A percentile compares a stretch with the other conserved stretches of the same genome.
Conservation (phyloP, 2,329 filamentous ascomycete genomes). For the Sclerotiophoma versabilis region DNA sequence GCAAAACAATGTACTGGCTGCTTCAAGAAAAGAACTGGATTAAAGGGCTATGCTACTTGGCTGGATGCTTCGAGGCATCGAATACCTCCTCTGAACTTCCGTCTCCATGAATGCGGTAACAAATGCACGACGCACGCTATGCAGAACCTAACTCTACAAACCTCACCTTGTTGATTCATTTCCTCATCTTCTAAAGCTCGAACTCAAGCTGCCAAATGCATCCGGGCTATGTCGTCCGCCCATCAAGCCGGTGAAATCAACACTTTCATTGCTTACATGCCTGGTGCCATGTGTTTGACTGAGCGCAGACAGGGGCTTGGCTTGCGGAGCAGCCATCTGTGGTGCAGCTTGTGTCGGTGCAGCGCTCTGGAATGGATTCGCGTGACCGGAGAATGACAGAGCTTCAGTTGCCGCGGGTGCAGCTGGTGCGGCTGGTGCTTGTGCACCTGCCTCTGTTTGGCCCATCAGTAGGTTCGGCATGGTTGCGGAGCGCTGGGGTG, state of each 20-base stretch:
- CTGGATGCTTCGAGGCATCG: background rate
- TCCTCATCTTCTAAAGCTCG: slow-evolving; percentile 52
- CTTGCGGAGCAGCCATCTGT: slow-evolving; percentile 53
- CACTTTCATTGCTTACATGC: slow-evolving; percentile 73
- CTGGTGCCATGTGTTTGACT: slow-evolving; percentile 40
- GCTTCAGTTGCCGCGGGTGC: slow-evolving; percentile 36
- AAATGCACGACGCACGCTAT: background rate
- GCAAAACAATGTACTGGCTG: background rate
- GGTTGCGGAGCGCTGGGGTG: slow-evolving; percentile 19
- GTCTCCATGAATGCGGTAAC: background rate
- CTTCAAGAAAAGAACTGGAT: slow-evolving; percentile 3
- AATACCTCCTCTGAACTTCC: background rate
- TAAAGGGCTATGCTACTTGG: slow-evolving; percentile 4
- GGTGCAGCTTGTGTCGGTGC: slow-evolving; percentile 43
- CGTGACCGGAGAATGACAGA: slow-evolving; percentile 29
- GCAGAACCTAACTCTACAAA: background rate
- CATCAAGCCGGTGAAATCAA: slow-evolving; percentile 67
- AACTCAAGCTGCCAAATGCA: slow-evolving; percentile 78
- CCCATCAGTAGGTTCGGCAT: slow-evolving; percentile 18
- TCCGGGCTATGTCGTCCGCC: slow-evolving; percentile 78
- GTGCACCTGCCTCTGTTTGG: slow-evolving; percentile 22
- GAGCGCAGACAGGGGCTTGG: slow-evolving; percentile 63
- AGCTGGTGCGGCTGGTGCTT: slow-evolving; percentile 35
- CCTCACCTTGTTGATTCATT: background rate
- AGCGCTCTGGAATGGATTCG: slow-evolving; percentile 55